Evolutionary conservation across 2,329 filamentous ascomycete species (phyloP), one percentile per base, ranked within the genome.

Genomic region (Verruconis gallopava): DNA sequence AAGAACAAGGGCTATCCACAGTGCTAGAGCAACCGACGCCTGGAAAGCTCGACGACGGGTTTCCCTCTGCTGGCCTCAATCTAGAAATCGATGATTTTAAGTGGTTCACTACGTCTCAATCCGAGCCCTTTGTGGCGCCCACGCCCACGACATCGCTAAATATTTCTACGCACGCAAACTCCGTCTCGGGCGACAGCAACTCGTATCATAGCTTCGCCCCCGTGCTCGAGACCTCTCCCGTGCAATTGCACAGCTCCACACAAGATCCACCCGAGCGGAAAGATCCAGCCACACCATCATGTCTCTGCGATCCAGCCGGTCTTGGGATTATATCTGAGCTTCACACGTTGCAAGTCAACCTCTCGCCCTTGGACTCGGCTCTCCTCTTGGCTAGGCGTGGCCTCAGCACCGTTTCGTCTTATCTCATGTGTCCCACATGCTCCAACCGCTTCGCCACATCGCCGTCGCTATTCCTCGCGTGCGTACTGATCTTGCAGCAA

Each of bases 281-380:
- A 14, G n/a, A 36, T 15, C 6, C 9, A 9, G 11, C 6, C 9
- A 11, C 14, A 12, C 35, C 33, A n/a, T 11, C 34, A 13, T 43
- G 41, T 17, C n/a, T 38, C 5, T 43, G 41, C 34, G 41, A 43
- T 18, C 41, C 41, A 15, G 21, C 38, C 14, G 34, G 28, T 5
- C 41, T 43, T 15, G 21, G 36, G 3, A 43, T 43, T 13, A 43
- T 43, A n/a, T 37, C 41, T 6, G 41, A 43, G 35, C 35, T 43
- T 2, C 35, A 43, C 41, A 43, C 20, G n/a, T 15, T 43, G 14
- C 41, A 38, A 33, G 12, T 37, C 3, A 25, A 30, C 4, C 25
- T n/a, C 9, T 43, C 35, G 13, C 41, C 41, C 14, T 17, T 43
- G 22, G 41, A 43, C 22, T 30, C 34, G n/a, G 41, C 41, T 19